These are phyloP conservation scores for Stevia rebaudiana DNA, from an alignment of 140 eudicot species.

Conservation along the genomic window DNA sequence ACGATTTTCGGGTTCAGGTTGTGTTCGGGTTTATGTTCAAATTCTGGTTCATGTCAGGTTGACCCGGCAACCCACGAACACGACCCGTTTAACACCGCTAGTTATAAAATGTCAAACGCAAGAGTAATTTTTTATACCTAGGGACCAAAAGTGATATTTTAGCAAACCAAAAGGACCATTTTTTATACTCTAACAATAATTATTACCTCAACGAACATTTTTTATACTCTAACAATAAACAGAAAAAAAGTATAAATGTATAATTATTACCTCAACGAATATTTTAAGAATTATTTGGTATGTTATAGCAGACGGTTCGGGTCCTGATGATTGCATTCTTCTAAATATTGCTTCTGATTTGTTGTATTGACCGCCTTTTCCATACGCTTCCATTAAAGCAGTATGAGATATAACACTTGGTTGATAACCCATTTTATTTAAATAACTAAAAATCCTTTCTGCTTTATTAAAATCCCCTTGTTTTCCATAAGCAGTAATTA, in stretches of 20 bases:
- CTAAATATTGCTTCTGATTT: conserved; percentile 90
- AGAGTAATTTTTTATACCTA: no score
- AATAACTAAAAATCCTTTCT: conserved; percentile 63
- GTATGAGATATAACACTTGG: conserved; percentile 82
- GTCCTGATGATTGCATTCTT: conserved; percentile 86
- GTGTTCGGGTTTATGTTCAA: no score
- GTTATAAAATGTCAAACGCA: no score
- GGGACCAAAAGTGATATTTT: no score
- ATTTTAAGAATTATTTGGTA: conserved; percentile 87
- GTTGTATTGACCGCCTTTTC: conserved; percentile 74
- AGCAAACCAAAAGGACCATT: no score
- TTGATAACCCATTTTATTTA: conserved; percentile 72
- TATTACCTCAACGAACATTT: no score
- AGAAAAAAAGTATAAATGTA: conserved; percentile 8
- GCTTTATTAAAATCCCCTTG: conserved; percentile 81
- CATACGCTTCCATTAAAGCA: conserved; percentile 99
- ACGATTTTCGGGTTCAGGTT: no score
- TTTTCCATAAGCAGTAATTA: conserved; percentile 90
- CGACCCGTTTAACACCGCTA: no score
- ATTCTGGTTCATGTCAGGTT: no score
- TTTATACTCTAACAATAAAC: background rate
- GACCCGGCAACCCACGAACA: no score
- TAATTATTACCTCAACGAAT: conserved; percentile 65
- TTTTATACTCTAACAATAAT: no score
- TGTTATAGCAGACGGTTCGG: conserved; percentile 92